phyloP scores from a whole-genome alignment of 148 eudicot species.

The Chenopodium album region DNA sequence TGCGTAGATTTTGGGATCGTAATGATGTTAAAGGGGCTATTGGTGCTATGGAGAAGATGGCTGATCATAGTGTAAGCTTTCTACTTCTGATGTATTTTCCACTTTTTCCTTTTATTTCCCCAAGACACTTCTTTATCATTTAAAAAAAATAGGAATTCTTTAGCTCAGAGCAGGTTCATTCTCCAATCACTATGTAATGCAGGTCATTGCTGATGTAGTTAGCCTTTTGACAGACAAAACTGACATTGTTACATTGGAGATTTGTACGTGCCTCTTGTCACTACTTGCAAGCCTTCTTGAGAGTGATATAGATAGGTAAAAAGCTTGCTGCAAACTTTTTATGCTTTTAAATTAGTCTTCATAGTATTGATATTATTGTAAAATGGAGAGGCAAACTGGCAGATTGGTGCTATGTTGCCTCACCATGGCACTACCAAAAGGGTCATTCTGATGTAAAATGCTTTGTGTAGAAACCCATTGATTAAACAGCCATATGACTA shows the following conservation, averaged over 20 bases:
- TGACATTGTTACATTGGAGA: constrained; percentile 77
- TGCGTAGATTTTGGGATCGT: constrained; percentile 76
- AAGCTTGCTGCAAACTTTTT: constrained; percentile 13
- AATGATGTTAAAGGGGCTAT: constrained; percentile 89
- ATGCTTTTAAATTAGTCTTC: constrained; percentile 5
- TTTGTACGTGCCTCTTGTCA: constrained; percentile 75
- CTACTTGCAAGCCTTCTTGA: constrained; percentile 72
- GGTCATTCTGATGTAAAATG: background rate
- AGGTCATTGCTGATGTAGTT: constrained; percentile 88
- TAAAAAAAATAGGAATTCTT: background rate
- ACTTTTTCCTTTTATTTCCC: background rate
- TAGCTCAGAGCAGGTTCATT: constrained; percentile 12
- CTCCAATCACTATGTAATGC: constrained; percentile 26
- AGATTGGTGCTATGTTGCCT: background rate
- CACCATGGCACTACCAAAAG: background rate
- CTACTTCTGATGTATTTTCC: constrained; percentile 11
- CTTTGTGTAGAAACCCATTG: background rate
- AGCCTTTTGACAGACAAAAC: constrained; percentile 71
- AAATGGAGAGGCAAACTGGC: background rate
- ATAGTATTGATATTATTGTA: background rate
- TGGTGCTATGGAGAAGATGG: constrained; percentile 75
- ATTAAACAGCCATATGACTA: background rate
- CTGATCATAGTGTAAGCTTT: constrained; percentile 76
- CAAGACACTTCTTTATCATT: background rate
- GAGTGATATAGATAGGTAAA: constrained; percentile 82